Conservation (phyloP, 257 asterid species). For the Penstemon eatonii region DNA sequence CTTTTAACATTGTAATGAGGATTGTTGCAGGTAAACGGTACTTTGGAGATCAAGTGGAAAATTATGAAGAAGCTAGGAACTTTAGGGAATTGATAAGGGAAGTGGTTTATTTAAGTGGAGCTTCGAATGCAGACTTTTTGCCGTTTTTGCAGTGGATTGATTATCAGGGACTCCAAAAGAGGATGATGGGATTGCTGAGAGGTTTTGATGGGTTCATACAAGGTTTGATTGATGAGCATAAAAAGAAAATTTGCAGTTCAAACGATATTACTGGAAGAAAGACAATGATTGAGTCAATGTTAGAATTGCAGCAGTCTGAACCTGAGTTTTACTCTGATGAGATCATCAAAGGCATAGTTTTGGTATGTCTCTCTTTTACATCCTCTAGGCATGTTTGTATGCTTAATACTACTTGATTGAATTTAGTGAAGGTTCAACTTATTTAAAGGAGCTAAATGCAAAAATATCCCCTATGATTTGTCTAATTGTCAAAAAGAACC, state of each 20-base stretch:
- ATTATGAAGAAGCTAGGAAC: background rate
- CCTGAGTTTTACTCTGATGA: constrained; percentile 30
- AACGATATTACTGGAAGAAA: background rate
- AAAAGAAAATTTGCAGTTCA: background rate
- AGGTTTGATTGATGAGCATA: constrained; percentile 24
- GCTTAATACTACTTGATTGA: background rate
- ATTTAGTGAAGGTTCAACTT: background rate
- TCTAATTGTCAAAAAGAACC: too few relatives aligned
- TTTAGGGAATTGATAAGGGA: constrained; percentile 1
- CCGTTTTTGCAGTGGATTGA: constrained; percentile 31
- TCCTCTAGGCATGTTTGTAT: background rate
- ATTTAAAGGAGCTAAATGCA: too few relatives aligned
- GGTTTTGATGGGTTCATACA: constrained; percentile 26
- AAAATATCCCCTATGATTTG: too few relatives aligned
- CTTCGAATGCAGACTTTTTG: constrained; percentile 25
- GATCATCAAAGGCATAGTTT: constrained; percentile 30
- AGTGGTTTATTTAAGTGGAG: constrained; percentile 3
- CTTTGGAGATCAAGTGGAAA: constrained; percentile 14
- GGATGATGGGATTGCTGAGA: constrained; percentile 9
- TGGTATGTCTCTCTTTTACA: constrained; percentile 14
- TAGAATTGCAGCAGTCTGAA: constrained; percentile 8
- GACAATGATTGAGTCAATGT: constrained; percentile 22
- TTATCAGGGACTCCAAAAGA: constrained; percentile 18
- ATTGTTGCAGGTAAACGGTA: constrained; percentile 25
- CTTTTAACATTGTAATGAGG: constrained; percentile 27